These are phyloP conservation scores for Phytomonas sp. DNA, from an alignment of 208 protist species.

Conservation along the genomic window DNA sequence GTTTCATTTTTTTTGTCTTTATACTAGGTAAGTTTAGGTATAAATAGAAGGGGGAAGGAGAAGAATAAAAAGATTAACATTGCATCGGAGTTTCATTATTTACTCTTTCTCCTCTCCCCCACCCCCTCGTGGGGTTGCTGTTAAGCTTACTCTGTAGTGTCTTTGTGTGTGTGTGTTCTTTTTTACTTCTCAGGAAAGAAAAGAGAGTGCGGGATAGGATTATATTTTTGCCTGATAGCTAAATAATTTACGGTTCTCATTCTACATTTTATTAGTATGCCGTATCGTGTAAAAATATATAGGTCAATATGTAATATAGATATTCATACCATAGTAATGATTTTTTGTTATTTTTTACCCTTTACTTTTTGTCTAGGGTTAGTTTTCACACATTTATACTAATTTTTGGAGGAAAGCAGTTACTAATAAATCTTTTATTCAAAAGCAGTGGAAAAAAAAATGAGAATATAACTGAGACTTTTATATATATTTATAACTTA, in stretches of 20 bases:
- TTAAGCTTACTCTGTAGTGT: background rate
- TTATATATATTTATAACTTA: background rate
- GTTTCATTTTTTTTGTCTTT: slow-evolving; percentile 14
- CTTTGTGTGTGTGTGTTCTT: background rate
- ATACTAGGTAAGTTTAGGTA: background rate
- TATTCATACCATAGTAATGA: background rate
- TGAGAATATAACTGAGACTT: slow-evolving; percentile 2
- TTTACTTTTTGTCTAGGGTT: slow-evolving; percentile 2
- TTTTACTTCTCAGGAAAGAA: background rate
- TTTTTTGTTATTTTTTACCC: slow-evolving; percentile 2
- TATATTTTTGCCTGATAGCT: background rate
- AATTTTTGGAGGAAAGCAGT: background rate
- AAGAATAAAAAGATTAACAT: background rate
- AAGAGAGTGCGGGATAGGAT: slow-evolving; percentile 1
- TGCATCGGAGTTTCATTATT: background rate
- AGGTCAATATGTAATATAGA: background rate
- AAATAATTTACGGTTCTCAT: background rate
- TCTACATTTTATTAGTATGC: background rate
- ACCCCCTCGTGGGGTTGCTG: background rate
- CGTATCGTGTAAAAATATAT: background rate
- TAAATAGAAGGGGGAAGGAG: background rate
- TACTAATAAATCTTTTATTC: background rate
- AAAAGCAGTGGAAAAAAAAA: background rate
- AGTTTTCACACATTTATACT: background rate
- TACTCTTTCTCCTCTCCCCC: background rate